Base-by-base conservation (phyloP, 2,329 filamentous ascomycete genomes). In the Fusarium sp. region DNA sequence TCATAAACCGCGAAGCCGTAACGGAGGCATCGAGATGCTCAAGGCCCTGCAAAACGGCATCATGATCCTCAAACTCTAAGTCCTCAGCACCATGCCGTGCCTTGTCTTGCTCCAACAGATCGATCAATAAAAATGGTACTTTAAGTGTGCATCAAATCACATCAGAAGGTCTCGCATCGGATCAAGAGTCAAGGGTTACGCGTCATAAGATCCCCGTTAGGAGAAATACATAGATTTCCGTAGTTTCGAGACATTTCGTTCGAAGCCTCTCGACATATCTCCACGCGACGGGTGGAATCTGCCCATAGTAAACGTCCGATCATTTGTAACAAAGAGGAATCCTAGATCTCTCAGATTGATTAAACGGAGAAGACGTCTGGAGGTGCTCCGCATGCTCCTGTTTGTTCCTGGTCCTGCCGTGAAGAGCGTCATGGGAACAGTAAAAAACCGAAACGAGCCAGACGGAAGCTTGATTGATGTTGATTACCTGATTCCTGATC, bases 1-100 rank as follows among this genome's bases (percentile, higher is more conserved):
- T 62, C 40, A 35, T 15, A 7, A 17, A 35, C 25, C 17, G 33
- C 9, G 33, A 54, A 47, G 41, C 43, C 39, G 30, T 49, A 46
- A 37, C 37, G 41, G 43, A 70, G 30, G 20, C 59, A 64, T 69
- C 62, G 66, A 70, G 66, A 70, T 66, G 46, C n/a, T n/a, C 33
- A 50, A 20, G 20, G 17, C 14, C 45, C 53, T 15, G 30, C 11
- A 30, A 30, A 30, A 30, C 27, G 27, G 37, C 35, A 53, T 35
- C 27, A 10, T 51, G 44, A 58, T 49, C 17, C 39, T 44, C 10
- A 33, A 43, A 53, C 30, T 44, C 44, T 68, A 13, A 30, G 25
- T 45, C 41, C 19, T 49, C 32, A 33, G 46, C 30, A 44, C 63
- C 27, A 22, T 63, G 63, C 10, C 27, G 10, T 30, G 10, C 10